Base-by-base conservation (phyloP, 306 rosid genomes). In the Cicer pinnatifidum region DNA sequence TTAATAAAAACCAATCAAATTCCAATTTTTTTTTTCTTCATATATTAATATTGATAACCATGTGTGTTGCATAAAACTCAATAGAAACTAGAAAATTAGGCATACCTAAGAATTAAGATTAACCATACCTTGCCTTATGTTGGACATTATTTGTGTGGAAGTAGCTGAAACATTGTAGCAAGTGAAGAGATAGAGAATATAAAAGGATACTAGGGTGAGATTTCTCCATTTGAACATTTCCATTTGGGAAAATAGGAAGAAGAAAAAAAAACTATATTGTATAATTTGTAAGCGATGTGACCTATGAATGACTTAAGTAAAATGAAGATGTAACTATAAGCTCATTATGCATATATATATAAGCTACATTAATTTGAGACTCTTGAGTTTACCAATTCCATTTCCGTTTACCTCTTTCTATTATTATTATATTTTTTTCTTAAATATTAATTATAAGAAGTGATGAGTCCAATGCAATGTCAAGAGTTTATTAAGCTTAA, bases 131-230 rank as follows among this genome's bases (percentile, higher is more conserved):
- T 20, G 72, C 9, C n/a, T 11, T 44, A 9, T 11, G 51, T 11
- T 68, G 48, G 56, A 16, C 51, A 41, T 17, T 40, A 64, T 40
- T 5, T 41, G 45, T 33, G 65, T 16, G 28, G 82, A 66, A 56
- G 79, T 65, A 40, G 82, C 72, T 20, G 63, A 33, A 65, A 75
- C 65, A 3, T 39, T 63, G 57, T n/a, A 61, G 39, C 43, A 53
- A 9, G 67, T 67, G 79, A 77, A 40, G 23, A 78, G 67, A 16
- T 41, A 28, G 53, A 84, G 6, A 51, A 74, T 48, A 63, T 3
- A 37, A 37, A 77, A 10, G 8, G 77, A 41, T 72, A 33, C 44
- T 61, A 67, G 10, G 17, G 16, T 9, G 1, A 54, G 43, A 19
- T 20, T 39, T 53, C 5, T 80, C 67, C 50, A 77, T 63, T 1